These are phyloP conservation scores for Leccinum subgranulosum DNA, from an alignment of 768 basidiomycete species.

Conservation along the genomic window DNA sequence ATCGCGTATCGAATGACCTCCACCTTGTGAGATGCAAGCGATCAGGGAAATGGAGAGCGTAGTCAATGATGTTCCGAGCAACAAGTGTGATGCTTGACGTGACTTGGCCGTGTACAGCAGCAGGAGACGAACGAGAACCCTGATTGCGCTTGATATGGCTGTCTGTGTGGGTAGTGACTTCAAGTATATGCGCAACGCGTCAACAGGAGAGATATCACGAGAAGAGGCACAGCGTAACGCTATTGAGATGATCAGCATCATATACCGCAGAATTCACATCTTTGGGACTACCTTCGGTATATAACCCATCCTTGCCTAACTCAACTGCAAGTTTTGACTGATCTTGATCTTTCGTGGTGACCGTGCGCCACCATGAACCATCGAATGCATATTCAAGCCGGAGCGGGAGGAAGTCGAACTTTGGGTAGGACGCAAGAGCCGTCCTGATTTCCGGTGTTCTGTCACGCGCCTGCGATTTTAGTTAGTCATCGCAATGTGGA, in stretches of 20 bases:
- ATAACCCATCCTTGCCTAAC: constrained; percentile 50
- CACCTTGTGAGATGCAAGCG: constrained; percentile 71
- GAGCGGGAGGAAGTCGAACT: constrained; percentile 58
- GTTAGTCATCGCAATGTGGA: constrained; percentile 2
- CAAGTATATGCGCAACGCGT: constrained; percentile 49
- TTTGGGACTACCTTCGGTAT: constrained; percentile 24
- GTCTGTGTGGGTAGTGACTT: constrained; percentile 72
- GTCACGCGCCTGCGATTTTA: constrained; percentile 46
- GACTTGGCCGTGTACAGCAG: constrained; percentile 63
- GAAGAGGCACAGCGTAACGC: constrained; percentile 21
- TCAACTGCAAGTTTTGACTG: constrained; percentile 40
- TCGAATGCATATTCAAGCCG: constrained; percentile 77
- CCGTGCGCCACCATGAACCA: constrained; percentile 56
- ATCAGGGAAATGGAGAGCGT: constrained; percentile 72
- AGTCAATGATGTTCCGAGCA: constrained; percentile 79
- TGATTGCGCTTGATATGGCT: constrained; percentile 56
- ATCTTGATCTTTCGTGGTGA: constrained; percentile 34
- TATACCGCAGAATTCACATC: neutral
- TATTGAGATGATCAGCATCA: constrained; percentile 11
- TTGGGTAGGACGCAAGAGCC: constrained; percentile 45
- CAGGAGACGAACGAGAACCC: constrained; percentile 61
- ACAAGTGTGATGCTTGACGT: constrained; percentile 64
- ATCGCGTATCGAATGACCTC: constrained; percentile 66
- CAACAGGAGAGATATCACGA: constrained; percentile 18
- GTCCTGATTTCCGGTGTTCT: constrained; percentile 49